Percentiles rank a stretch among this genome's conserved stretches.
These are phyloP conservation scores for Stromatinia cepivora DNA, from an alignment of 2,329 filamentous ascomycete species.

Conservation along the genomic window DNA sequence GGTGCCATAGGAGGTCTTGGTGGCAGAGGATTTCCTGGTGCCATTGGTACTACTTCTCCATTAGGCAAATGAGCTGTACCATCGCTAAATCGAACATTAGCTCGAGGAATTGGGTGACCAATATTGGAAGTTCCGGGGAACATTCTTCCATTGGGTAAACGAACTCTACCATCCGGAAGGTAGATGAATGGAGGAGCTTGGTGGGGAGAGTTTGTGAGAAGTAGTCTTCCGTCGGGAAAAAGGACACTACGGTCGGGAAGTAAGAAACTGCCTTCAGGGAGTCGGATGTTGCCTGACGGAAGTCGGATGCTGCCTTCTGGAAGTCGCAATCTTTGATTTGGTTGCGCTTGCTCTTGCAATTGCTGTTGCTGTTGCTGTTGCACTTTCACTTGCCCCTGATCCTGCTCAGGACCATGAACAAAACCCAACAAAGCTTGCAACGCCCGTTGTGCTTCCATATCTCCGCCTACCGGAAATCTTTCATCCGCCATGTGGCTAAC, in stretches of 20 bases:
- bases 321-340: accelerated
- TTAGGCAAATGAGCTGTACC: too few species aligned
- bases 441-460: not conserved
- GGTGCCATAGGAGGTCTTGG: too few species aligned
- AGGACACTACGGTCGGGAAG: not conserved
- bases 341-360: not conserved
- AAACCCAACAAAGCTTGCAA: too few species aligned
- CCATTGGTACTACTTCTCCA: too few species aligned
- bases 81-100: too few species aligned
- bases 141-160: not conserved
- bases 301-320: not conserved
- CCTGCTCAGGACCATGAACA: too few species aligned
- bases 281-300: not conserved
- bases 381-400: not conserved
- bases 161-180: not conserved
- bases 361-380: not conserved
- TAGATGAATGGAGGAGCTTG: not conserved
- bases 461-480: not conserved
- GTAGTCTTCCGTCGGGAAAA: not conserved
- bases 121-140: not conserved
- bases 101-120: too few species aligned
- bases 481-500: too few species aligned
- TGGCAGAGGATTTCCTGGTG: not conserved
- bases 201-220: not conserved
- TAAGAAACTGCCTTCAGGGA: not conserved